Conservation (phyloP, 306 rosid genomes). For the Pyrus pyrifolia region DNA sequence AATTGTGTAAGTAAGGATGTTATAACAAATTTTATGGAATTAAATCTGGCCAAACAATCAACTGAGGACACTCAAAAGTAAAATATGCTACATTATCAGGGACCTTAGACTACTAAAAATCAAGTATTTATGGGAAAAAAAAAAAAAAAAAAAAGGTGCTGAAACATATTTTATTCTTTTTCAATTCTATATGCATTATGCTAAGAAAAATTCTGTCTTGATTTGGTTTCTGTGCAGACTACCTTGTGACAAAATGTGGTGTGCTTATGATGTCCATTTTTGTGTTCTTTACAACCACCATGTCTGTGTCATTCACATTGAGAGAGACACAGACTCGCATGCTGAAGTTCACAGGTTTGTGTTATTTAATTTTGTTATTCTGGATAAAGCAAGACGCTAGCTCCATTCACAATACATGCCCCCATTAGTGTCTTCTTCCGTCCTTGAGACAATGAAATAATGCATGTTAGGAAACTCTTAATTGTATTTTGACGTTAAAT, state of each 20-base stretch:
- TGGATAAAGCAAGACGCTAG: not conserved
- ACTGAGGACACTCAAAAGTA: not conserved
- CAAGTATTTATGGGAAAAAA: not conserved
- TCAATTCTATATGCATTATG: not conserved
- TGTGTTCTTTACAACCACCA: constrained; percentile 95
- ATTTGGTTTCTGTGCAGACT: constrained; percentile 54
- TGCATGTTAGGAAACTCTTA: not conserved
- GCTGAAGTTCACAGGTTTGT: constrained; percentile 95
- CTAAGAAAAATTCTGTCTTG: not conserved
- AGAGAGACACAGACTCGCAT: constrained; percentile 99
- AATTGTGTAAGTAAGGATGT: not conserved
- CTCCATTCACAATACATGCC: not conserved
- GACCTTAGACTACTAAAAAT: not conserved
- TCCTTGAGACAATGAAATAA: not conserved
- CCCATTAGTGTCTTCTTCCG: not conserved
- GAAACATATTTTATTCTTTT: not conserved
- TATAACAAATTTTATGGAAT: not conserved
- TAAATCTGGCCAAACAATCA: not conserved
- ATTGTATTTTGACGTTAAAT: not conserved
- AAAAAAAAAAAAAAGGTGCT: not conserved
- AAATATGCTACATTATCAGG: not conserved
- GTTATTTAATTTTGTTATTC: constrained; percentile 3
- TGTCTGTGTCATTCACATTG: constrained; percentile 97
- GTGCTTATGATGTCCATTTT: constrained; percentile 99
- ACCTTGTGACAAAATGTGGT: constrained; percentile 94